Percentiles rank a stretch among this genome's conserved stretches.
These are phyloP conservation scores for Cyclostephanos tholiformis DNA, from an alignment of 108 stramenopile species.

Conservation along the genomic window DNA sequence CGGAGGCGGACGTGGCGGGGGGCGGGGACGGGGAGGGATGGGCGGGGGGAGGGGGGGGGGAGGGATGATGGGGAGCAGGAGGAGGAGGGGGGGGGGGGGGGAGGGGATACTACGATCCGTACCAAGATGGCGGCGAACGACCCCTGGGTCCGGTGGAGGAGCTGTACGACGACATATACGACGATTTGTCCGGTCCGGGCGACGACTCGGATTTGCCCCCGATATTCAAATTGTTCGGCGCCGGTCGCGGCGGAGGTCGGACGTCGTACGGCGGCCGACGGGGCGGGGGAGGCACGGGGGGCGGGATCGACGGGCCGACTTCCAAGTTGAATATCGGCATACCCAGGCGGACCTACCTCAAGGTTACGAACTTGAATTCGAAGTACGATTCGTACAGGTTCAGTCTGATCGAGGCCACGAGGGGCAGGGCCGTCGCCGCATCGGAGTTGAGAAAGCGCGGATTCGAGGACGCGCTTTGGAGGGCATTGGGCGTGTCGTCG, in stretches of 20 bases:
- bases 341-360: slow-evolving; percentile 62
- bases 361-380: slow-evolving; percentile 72
- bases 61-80: slow-evolving; percentile 1
- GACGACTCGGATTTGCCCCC: slow-evolving; percentile 9
- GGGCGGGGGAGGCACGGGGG: neutral
- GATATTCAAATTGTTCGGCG: slow-evolving; percentile 15
- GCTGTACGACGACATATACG: slow-evolving; percentile 84
- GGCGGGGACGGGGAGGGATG: neutral
- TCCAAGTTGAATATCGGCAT: slow-evolving; percentile 68
- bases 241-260: slow-evolving; percentile 1
- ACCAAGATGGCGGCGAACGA: slow-evolving; percentile 10
- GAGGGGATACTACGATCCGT: slow-evolving; percentile 14
- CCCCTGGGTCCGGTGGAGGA: slow-evolving; percentile 55
- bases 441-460: slow-evolving; percentile 52
- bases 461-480: slow-evolving; percentile 67
- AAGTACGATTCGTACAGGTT: slow-evolving; percentile 75
- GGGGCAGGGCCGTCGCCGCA: slow-evolving; percentile 71
- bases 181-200: slow-evolving; percentile 38
- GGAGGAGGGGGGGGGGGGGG: neutral
- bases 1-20: too few relatives aligned
- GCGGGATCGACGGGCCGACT: slow-evolving; percentile 24
- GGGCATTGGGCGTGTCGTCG: slow-evolving; percentile 28
- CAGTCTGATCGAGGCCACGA: slow-evolving; percentile 66
- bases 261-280: neutral
- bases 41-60: neutral